These are phyloP conservation scores for Sarocladium brachiariae DNA, from an alignment of 2,329 filamentous ascomycete species.

Conservation along the genomic window DNA sequence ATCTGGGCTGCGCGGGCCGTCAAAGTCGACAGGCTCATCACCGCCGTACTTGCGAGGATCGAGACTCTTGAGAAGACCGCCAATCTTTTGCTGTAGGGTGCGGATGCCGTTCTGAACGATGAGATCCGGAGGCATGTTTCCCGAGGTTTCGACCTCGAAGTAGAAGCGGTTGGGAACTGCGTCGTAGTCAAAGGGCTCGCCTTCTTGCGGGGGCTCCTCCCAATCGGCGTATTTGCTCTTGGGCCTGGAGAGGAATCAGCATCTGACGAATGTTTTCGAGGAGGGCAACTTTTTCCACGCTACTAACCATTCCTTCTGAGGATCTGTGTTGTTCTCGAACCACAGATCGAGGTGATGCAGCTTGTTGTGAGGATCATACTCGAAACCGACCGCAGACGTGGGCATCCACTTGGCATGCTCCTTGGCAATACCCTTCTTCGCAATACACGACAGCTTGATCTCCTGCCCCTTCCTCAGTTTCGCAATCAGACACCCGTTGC, in stretches of 20 bases:
- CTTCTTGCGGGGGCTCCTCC: constrained; percentile 73
- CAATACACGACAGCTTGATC: constrained; percentile 82
- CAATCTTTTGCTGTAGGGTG: constrained; percentile 84
- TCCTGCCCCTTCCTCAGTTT: constrained; percentile 89
- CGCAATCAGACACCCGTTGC: constrained; percentile 76
- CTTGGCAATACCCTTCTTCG: constrained; percentile 98
- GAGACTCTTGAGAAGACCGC: constrained; percentile 59
- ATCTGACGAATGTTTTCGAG: neutral
- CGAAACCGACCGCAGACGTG: constrained; percentile 85
- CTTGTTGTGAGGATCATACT: constrained; percentile 98
- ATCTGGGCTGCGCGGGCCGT: constrained; percentile 61
- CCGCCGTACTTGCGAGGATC: constrained; percentile 43
- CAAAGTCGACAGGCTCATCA: constrained; percentile 52
- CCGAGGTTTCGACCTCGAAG: constrained; percentile 85
- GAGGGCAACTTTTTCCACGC: neutral
- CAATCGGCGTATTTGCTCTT: constrained; percentile 72
- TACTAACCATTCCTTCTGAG: constrained; percentile 75
- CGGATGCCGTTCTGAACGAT: constrained; percentile 87
- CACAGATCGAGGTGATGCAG: constrained; percentile 86
- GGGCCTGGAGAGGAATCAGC: constrained; percentile 48
- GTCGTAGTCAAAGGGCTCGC: constrained; percentile 85
- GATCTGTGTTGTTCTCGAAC: constrained; percentile 72
- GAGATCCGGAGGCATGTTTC: constrained; percentile 79
- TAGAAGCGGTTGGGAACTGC: constrained; percentile 82
- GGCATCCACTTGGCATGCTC: constrained; percentile 98